Conservation (phyloP, 371 early-diverging fungal species). For the Saksenaea vasiformis region DNA sequence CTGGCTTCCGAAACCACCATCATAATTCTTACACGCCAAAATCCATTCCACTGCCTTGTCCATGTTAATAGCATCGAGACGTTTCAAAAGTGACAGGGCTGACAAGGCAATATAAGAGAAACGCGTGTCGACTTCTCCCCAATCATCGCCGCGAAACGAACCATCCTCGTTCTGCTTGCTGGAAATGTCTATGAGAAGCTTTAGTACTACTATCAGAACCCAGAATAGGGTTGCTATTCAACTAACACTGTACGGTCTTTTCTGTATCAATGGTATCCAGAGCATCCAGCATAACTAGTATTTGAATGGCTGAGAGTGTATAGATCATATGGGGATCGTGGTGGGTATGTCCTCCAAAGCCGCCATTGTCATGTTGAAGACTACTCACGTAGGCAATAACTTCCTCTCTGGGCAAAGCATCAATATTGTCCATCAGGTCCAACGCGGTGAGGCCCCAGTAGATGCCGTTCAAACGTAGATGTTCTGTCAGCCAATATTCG, state of each 20-base stretch:
- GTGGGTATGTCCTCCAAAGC: constrained; percentile 87
- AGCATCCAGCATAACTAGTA: constrained; percentile 83
- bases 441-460: constrained; percentile 95
- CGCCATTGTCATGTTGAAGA: constrained; percentile 84
- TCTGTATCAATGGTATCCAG: constrained; percentile 72
- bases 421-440: constrained; percentile 68
- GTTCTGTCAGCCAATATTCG: constrained; percentile 94
- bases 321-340: constrained; percentile 94
- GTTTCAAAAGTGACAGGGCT: constrained; percentile 72
- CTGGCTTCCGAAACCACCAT: constrained; percentile 95
- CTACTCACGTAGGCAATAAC: constrained; percentile 78
- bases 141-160: constrained; percentile 87
- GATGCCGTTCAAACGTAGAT: constrained; percentile 88
- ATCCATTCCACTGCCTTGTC: constrained; percentile 80
- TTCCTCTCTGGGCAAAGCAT: constrained; percentile 70
- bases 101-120: constrained; percentile 90
- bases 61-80: constrained; percentile 74
- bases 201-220: neutral
- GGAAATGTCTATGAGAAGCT: constrained; percentile 42
- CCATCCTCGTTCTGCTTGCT: constrained; percentile 72
- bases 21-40: constrained; percentile 87
- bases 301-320: constrained; percentile 95
- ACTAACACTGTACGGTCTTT: constrained; percentile 72
- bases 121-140: constrained; percentile 96
- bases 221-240: neutral